Percentiles rank a stretch among this genome's conserved stretches.
phyloP scores from a whole-genome alignment of 1,284 basidiomycete genomes.

The Trametes hirsuta region DNA sequence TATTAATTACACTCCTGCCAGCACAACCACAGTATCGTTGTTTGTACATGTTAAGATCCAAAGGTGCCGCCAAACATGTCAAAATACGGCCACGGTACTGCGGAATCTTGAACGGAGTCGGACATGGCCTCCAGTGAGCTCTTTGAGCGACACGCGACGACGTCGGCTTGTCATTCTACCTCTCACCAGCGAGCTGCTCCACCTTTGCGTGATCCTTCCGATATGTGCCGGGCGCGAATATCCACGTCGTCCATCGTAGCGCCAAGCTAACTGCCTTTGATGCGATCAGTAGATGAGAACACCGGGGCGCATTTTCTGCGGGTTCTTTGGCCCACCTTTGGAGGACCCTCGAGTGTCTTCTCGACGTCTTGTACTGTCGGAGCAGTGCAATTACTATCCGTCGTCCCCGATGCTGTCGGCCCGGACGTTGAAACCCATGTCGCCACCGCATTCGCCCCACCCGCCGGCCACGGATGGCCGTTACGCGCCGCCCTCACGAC shows the following conservation, averaged over 20 bases:
- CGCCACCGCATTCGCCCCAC: constrained; percentile 3
- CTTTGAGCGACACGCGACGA: background rate
- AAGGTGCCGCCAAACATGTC: background rate
- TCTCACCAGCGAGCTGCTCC: background rate
- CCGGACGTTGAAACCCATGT: background rate
- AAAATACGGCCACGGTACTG: background rate
- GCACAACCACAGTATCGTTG: background rate
- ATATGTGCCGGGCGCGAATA: background rate
- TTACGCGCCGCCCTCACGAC: background rate
- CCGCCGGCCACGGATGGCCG: background rate
- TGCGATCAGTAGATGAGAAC: background rate
- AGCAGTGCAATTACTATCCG: background rate
- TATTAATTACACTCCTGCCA: too few species aligned
- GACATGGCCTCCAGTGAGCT: too few species aligned
- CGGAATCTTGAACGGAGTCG: too few species aligned
- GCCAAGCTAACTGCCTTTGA: background rate
- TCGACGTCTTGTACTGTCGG: too few species aligned
- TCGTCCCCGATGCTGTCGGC: background rate
- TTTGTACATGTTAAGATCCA: constrained; percentile 1
- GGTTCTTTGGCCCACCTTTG: too few species aligned
- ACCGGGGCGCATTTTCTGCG: background rate
- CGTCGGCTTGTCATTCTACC: background rate
- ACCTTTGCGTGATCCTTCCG: background rate
- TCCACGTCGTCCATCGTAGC: background rate
- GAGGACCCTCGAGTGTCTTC: too few species aligned